phyloP scores from a whole-genome alignment of 352 stramenopile genomes.

The Phytophthora pluvialis region DNA sequence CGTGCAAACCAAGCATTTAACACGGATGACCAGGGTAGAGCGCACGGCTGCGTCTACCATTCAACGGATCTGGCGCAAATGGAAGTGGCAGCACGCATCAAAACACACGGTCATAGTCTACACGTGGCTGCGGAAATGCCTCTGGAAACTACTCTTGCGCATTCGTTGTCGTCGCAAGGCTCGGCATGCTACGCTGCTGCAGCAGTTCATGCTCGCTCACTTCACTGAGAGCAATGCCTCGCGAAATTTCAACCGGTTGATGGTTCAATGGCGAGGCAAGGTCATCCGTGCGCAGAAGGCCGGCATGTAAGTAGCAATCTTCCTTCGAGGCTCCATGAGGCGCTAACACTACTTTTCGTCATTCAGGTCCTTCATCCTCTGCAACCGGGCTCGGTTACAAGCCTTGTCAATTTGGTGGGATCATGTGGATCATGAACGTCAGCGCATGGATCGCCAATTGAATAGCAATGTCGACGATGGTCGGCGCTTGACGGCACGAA shows the following conservation, averaged over 20 bases:
- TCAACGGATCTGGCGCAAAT: constrained; percentile 66
- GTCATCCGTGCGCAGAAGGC: constrained; percentile 73
- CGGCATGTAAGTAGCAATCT: constrained; percentile 33
- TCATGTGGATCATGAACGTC: constrained; percentile 64
- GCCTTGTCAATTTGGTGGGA: constrained; percentile 74
- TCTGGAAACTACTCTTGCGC: constrained; percentile 74
- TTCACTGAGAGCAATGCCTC: constrained; percentile 61
- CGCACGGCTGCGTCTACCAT: constrained; percentile 55
- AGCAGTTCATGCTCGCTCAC: constrained; percentile 67
- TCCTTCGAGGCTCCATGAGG: background rate
- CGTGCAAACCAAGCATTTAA: constrained; percentile 38
- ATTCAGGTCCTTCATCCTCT: constrained; percentile 50
- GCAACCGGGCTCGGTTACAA: constrained; percentile 59
- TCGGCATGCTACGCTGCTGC: constrained; percentile 46
- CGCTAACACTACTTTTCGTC: background rate
- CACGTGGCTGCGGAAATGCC: constrained; percentile 70
- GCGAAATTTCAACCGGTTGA: constrained; percentile 79
- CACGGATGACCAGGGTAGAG: constrained; percentile 41
- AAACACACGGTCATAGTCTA: constrained; percentile 70
- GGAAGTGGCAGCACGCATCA: constrained; percentile 66
- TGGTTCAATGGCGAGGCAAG: constrained; percentile 75
- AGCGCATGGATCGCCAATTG: constrained; percentile 58
- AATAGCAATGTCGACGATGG: constrained; percentile 17
- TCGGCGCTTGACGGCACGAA: constrained; percentile 18
- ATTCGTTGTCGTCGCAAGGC: constrained; percentile 50